Base-by-base conservation (phyloP, 306 rosid genomes). In the Prosopis cineraria region DNA sequence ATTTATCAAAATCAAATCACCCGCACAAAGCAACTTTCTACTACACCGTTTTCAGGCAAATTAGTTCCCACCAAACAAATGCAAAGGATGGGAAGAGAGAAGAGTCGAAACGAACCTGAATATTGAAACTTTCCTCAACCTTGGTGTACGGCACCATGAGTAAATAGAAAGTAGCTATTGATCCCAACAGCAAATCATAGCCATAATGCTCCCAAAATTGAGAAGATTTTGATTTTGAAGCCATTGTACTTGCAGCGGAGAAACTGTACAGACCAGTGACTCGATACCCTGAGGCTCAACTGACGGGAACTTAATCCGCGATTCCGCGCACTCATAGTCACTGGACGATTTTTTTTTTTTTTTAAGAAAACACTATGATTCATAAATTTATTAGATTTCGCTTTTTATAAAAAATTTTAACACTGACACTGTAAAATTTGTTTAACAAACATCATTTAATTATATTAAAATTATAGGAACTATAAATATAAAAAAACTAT, bases 101-200 rank as follows among this genome's bases (percentile, higher is more conserved):
- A 56, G 39, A 34, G n/a, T 3, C 30, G 72, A 60, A 73, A 47
- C 56, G 39, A 31, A 91, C 97, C 93, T 90, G 98, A 85, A 94
- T 84, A 27, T 92, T 94, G 88, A 94, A 94, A 83, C 98, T 92
- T 78, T 94, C 97, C 80, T 94, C 98, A 40, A 94, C 98, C 89
- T 94, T 92, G 7, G 97, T 94, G 85, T 94, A 94, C 5, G 97
- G 98, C 2, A 85, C 85, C 79, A 76, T 84, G 68, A 92, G 66
- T 24, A 87, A 89, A 45, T 94, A 94, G 78, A 92, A 85, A 68
- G 87, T 74, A 48, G 92, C 84, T 11, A 91, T 79, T 52, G 93
- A 86, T 76, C 85, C 96, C 73, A 91, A 83, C 30, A 94, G 44
- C 41, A 90, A 75, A 81, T 94, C 98, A 79, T 92, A 89, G 66